phyloP scores from a whole-genome alignment of 2,329 filamentous ascomycete species.

The Sporothrix sp. region DNA sequence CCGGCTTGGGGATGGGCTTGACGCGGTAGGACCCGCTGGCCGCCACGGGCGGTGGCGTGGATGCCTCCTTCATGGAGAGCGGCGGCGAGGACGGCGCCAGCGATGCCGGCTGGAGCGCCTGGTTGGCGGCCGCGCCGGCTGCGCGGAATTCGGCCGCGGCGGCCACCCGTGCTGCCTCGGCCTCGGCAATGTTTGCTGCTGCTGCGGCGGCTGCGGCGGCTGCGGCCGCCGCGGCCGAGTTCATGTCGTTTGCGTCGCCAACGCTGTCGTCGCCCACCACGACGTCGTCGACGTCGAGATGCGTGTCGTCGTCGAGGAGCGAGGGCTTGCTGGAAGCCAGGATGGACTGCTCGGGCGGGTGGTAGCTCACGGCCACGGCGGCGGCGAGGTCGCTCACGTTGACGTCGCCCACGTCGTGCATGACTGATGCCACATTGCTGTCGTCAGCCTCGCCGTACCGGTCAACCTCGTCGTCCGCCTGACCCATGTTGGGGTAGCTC shows the following conservation, averaged over 20 bases:
- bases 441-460: conserved; percentile 15
- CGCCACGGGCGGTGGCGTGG: conserved; percentile 20
- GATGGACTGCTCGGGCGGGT: conserved; percentile 14
- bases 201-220: conserved; percentile 7
- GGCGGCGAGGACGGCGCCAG: conserved; percentile 16
- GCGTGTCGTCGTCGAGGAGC: conserved; percentile 5
- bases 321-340: conserved; percentile 16
- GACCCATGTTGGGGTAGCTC: conserved; percentile 20
- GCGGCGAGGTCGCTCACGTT: conserved; percentile 16
- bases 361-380: conserved; percentile 16
- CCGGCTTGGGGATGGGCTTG: conserved; percentile 50
- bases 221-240: conserved; percentile 13
- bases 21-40: conserved; percentile 24
- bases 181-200: conserved; percentile 1
- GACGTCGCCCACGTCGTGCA: conserved; percentile 14
- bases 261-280: background rate
- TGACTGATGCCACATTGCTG: conserved; percentile 7
- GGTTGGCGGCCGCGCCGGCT: background rate
- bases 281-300: conserved; percentile 8
- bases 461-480: conserved; percentile 16
- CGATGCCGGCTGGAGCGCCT: background rate
- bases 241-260: background rate
- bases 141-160: background rate
- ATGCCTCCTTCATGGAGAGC: conserved; percentile 21
- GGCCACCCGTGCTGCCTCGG: background rate